Percentiles rank a stretch among this genome's conserved stretches.
Evolutionary conservation across 2,329 filamentous ascomycete genomes (phyloP).

Genomic region (Nothopassalora personata): DNA sequence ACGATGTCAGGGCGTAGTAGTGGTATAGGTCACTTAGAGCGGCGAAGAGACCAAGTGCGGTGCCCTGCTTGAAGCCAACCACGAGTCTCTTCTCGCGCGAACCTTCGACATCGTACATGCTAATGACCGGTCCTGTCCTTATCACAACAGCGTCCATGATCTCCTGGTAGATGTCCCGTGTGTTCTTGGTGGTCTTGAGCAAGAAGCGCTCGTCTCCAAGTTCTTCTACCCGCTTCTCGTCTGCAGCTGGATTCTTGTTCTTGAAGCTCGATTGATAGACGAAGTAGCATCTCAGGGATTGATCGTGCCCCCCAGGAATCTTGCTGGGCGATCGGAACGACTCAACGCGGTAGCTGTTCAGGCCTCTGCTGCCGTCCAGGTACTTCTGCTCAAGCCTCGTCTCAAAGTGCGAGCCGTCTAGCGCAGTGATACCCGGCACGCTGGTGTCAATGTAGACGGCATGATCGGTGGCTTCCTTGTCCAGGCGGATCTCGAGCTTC

Average conservation of each 20-base stretch:
- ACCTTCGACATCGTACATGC: constrained; percentile 92
- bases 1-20: constrained; percentile 95
- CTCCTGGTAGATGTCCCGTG: constrained; percentile 90
- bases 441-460: constrained; percentile 99
- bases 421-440: constrained; percentile 71
- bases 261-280: constrained; percentile 95
- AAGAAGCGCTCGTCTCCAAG: constrained; percentile 92
- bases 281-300: constrained; percentile 94
- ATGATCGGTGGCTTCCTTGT: constrained; percentile 91
- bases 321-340: constrained; percentile 89
- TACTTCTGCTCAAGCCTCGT: constrained; percentile 93
- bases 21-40: constrained; percentile 94
- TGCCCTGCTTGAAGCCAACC: constrained; percentile 88
- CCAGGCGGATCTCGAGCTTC: constrained; percentile 85
- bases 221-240: constrained; percentile 82
- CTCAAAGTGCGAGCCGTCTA: constrained; percentile 84
- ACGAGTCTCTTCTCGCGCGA: constrained; percentile 90
- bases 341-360: constrained; percentile 83
- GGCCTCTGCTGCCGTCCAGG: constrained; percentile 67
- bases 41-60: constrained; percentile 88
- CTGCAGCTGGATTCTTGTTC: constrained; percentile 63
- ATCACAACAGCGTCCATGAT: constrained; percentile 80
- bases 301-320: constrained; percentile 65
- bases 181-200: constrained; percentile 93
- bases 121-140: constrained; percentile 89